Evolutionary conservation across 2,329 filamentous ascomycete species (phyloP).

Genomic region (Colletotrichum sp.): DNA sequence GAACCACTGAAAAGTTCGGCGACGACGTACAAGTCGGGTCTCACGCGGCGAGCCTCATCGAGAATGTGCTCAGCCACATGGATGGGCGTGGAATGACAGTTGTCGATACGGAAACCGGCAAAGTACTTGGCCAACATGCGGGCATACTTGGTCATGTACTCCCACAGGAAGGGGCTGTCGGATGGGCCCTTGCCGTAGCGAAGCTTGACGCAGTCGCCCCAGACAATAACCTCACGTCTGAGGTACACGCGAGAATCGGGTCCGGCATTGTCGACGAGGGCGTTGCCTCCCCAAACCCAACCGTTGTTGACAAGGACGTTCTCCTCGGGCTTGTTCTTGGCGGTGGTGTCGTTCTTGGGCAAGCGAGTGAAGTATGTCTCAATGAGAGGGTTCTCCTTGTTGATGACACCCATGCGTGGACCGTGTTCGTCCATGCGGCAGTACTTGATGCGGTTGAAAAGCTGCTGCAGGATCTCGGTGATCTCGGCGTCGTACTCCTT

Average conservation of each 20-base stretch:
- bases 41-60: constrained; percentile 87
- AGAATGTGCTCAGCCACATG: constrained; percentile 95
- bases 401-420: constrained; percentile 83
- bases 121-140: constrained; percentile 94
- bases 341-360: constrained; percentile 77
- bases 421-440: constrained; percentile 91
- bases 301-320: constrained; percentile 93
- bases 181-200: constrained; percentile 81
- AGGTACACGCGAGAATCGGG: constrained; percentile 90
- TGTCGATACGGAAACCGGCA: constrained; percentile 94
- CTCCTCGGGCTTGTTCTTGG: constrained; percentile 76
- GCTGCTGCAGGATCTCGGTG: constrained; percentile 83
- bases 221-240: constrained; percentile 94
- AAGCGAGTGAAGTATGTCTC: constrained; percentile 95
- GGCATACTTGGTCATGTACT: constrained; percentile 94
- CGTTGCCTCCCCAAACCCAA: constrained; percentile 98
- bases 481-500: constrained; percentile 88
- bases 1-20: constrained; percentile 96
- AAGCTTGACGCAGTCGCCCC: constrained; percentile 98
- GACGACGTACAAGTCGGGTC: constrained; percentile 88
- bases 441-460: constrained; percentile 96
- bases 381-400: constrained; percentile 78
- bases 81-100: constrained; percentile 94
- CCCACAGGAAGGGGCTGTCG: constrained; percentile 94
- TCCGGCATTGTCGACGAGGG: constrained; percentile 91